A percentile compares a stretch with the other conserved stretches of the same genome.
Conservation (phyloP, 75 land plant species). For the Chamaecyparis obtusa region DNA sequence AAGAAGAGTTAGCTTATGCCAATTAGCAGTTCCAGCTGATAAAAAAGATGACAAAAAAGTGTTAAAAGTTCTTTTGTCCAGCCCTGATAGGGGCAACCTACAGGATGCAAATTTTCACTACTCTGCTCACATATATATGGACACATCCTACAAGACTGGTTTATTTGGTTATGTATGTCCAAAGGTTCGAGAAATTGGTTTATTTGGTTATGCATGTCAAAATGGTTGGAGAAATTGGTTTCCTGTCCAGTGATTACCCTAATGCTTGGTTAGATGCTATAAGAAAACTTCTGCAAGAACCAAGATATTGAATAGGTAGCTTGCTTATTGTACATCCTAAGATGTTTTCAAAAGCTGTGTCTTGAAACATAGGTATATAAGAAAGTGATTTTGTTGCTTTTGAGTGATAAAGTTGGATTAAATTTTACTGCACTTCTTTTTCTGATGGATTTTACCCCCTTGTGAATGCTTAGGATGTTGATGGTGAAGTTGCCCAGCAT, state of each 20-base stretch:
- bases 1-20: neutral
- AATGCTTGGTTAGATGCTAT: neutral
- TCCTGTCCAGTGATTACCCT: neutral
- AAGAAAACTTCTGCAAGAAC: neutral
- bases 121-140: neutral
- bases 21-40: neutral
- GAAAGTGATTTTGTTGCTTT: neutral
- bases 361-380: neutral
- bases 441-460: neutral
- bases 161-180: neutral
- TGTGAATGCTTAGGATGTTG: conserved; percentile 51
- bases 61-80: neutral
- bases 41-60: neutral
- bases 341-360: neutral
- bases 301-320: neutral
- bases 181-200: neutral
- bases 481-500: conserved; percentile 82
- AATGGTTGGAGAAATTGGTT: neutral
- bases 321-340: neutral
- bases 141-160: neutral
- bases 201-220: neutral
- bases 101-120: neutral
- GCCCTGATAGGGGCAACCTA: neutral
- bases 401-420: neutral
- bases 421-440: neutral